Conservation (phyloP, 139 green algal genomes). For the Tetradesmus lagerheimii region DNA sequence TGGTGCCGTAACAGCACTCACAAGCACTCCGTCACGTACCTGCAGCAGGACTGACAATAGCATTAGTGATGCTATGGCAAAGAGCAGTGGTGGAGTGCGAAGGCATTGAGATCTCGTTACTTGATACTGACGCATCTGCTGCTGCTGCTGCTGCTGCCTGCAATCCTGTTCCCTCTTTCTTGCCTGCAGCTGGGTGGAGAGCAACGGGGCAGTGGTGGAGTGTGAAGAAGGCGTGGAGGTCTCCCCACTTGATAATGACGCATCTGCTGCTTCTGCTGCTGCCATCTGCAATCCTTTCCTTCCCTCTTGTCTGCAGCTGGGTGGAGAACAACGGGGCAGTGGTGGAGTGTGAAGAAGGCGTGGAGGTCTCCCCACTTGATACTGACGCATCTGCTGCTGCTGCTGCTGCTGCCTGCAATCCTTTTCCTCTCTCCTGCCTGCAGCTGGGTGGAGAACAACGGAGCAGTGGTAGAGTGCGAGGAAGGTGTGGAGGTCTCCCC, state of each 20-base stretch:
- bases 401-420: background rate
- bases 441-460: slow-evolving; percentile 63
- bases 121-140: background rate
- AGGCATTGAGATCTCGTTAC: too few relatives aligned
- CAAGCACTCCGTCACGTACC: too few relatives aligned
- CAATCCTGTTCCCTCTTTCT: background rate
- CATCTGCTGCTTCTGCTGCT: background rate
- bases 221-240: slow-evolving; percentile 67
- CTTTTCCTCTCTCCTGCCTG: background rate
- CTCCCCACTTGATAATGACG: slow-evolving; percentile 60
- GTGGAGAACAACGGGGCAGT: background rate
- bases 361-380: too few relatives aligned
- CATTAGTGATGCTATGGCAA: too few relatives aligned
- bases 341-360: too few relatives aligned
- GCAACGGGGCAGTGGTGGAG: slow-evolving; percentile 55
- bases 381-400: background rate
- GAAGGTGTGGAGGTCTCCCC: slow-evolving; percentile 75
- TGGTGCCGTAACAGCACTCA: too few relatives aligned
- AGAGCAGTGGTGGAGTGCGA: background rate
- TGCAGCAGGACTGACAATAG: too few relatives aligned
- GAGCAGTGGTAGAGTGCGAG: slow-evolving; percentile 52
- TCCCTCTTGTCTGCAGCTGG: too few relatives aligned
- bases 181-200: slow-evolving; percentile 60
- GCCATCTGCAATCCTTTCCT: too few relatives aligned
- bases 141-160: background rate